These are phyloP conservation scores for Bipolaris zeicola DNA, from an alignment of 2,329 filamentous ascomycete species.

Conservation along the genomic window DNA sequence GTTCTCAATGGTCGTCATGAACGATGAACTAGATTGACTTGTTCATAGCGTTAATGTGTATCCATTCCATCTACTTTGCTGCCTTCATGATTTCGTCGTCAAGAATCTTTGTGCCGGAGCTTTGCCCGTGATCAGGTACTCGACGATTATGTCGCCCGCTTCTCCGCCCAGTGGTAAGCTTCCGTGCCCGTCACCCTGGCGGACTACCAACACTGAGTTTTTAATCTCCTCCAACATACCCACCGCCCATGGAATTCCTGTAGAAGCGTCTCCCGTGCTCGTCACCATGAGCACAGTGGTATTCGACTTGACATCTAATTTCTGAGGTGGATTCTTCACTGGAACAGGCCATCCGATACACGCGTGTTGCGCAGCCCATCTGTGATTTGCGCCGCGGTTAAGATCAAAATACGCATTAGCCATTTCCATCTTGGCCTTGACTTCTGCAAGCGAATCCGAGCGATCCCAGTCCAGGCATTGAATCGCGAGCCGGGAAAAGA, in stretches of 20 bases:
- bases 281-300: constrained; percentile 49
- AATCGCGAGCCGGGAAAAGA: constrained; percentile 41
- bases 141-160: constrained; percentile 38
- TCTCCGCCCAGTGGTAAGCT: constrained; percentile 44
- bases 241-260: constrained; percentile 39
- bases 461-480: constrained; percentile 45
- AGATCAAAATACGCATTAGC: constrained; percentile 44
- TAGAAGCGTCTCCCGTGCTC: constrained; percentile 50
- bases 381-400: constrained; percentile 43
- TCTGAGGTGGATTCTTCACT: constrained; percentile 44
- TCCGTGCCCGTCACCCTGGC: constrained; percentile 51
- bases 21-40: neutral
- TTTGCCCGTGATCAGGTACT: constrained; percentile 42
- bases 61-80: neutral
- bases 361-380: constrained; percentile 42
- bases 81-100: neutral
- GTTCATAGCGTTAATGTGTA: neutral
- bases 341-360: constrained; percentile 52
- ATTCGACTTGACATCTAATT: constrained; percentile 29
- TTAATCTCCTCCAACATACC: constrained; percentile 33
- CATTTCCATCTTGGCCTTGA: constrained; percentile 17
- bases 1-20: neutral
- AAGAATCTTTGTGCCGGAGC: constrained; percentile 4
- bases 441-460: neutral
- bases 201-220: constrained; percentile 47